Base-by-base conservation (phyloP, 345 rosid genomes). In the Geranium brycei region DNA sequence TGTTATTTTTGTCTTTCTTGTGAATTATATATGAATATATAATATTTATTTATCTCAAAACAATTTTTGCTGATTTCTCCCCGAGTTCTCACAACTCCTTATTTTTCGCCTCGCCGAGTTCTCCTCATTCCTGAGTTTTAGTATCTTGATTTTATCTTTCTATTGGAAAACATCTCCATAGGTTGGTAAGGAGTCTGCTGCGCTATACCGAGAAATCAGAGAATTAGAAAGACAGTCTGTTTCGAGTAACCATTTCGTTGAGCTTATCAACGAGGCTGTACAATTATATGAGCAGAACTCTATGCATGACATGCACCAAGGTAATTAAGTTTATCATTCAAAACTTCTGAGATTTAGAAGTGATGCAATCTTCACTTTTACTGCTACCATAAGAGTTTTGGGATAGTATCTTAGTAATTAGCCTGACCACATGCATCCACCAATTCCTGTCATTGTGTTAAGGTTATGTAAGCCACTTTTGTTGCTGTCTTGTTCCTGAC, bases 151-250 rank as follows among this genome's bases (percentile, higher is more conserved):
- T 32, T 23, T 15, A 28, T 16, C 58, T 3, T 70, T 64, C 30
- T 30, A 13, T 12, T 68, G 31, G 19, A 35, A 0, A n/a, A 19
- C 56, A 66, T 23, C 35, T 30, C 60, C 66, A 10, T 66, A 93
- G 97, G 78, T 40, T 10, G 79, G 76, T 51, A 84, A 76, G 80
- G 88, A 86, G 71, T 85, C 90, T 61, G 76, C 60, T 64, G 83
- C 74, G 77, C 81, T 93, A 57, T 76, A 71, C 58, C 68, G 64
- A 8, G 91, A 93, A 77, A 84, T 93, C 5, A 80, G 66, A 68
- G 77, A 67, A 63, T 68, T 88, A 16, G 89, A 86, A 78, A 81
- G 76, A 74, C 76, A 76, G 60, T 78, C 82, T 51, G 70, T 68
- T 76, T 75, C 80, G 1, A 77, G 66, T 59, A 80, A 79, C 75